These are phyloP conservation scores for Dentipellis sp. DNA, from an alignment of 768 basidiomycete species.

Conservation along the genomic window DNA sequence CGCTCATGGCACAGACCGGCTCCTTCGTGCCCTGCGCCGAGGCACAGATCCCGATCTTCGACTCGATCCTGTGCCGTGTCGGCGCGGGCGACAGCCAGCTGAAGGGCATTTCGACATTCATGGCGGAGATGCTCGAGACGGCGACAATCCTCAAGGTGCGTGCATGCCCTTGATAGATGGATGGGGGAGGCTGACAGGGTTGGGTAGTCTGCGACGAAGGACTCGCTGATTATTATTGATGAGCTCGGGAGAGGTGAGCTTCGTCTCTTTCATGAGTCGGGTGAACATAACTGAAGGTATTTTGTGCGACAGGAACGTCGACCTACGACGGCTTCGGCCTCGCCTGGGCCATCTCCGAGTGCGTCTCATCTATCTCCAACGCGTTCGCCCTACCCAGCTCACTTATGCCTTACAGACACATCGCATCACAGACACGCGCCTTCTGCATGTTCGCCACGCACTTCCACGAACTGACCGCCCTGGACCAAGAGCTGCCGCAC, in stretches of 20 bases:
- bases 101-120: constrained; percentile 97
- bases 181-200: background rate
- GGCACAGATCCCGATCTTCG: constrained; percentile 86
- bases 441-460: constrained; percentile 98
- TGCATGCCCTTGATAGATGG: background rate
- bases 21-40: constrained; percentile 90
- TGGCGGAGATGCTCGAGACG: constrained; percentile 99
- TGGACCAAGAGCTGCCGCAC: constrained; percentile 77
- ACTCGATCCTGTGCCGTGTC: constrained; percentile 90
- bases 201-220: constrained; percentile 73
- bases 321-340: constrained; percentile 97
- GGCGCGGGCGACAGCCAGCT: constrained; percentile 97
- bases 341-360: constrained; percentile 99
- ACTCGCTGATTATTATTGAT: constrained; percentile 95
- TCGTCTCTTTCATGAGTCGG: background rate
- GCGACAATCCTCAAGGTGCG: constrained; percentile 85
- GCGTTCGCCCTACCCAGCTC: background rate
- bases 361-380: constrained; percentile 15
- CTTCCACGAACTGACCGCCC: constrained; percentile 92
- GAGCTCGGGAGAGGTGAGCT: constrained; percentile 80
- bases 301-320: constrained; percentile 60
- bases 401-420: constrained; percentile 47
- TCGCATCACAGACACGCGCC: constrained; percentile 84
- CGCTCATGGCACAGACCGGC: constrained; percentile 91
- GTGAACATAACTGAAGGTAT: background rate